These are phyloP conservation scores for Coemansia reversa DNA, from an alignment of 192 early-diverging fungal species.

Conservation along the genomic window DNA sequence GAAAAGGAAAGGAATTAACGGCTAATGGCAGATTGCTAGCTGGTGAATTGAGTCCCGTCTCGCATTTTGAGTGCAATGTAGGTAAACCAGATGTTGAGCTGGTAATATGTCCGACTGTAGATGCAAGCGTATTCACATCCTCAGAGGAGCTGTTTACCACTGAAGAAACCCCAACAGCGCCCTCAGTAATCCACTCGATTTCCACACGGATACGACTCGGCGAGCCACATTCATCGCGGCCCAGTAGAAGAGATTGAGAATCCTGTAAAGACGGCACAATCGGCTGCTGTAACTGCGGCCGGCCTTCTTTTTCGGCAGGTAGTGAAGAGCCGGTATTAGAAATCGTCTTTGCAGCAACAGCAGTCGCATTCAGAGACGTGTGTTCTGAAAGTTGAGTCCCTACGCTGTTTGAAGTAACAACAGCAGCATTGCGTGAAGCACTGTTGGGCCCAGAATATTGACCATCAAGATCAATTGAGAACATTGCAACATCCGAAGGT, in stretches of 20 bases:
- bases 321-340: conserved; percentile 20
- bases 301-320: background rate
- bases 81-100: conserved; percentile 8
- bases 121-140: conserved; percentile 14
- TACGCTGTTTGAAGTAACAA: background rate
- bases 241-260: background rate
- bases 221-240: background rate
- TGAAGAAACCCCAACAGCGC: conserved; percentile 5
- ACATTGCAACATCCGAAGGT: conserved; percentile 50
- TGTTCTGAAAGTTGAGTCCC: conserved; percentile 7
- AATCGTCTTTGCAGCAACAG: conserved; percentile 21
- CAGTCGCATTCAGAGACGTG: conserved; percentile 31
- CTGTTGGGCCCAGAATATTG: background rate
- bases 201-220: conserved; percentile 39
- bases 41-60: conserved; percentile 35
- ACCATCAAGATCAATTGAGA: conserved; percentile 8
- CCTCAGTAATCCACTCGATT: conserved; percentile 43
- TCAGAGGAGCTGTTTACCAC: conserved; percentile 21
- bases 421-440: background rate
- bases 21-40: background rate
- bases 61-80: conserved; percentile 16
- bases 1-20: conserved; percentile 20
- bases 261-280: background rate
- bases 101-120: conserved; percentile 2
- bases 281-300: background rate